A percentile compares a stretch with the other conserved stretches of the same genome.
Evolutionary conservation across 2,329 filamentous ascomycete species (phyloP).

Genomic region (Thielaviopsis populi): DNA sequence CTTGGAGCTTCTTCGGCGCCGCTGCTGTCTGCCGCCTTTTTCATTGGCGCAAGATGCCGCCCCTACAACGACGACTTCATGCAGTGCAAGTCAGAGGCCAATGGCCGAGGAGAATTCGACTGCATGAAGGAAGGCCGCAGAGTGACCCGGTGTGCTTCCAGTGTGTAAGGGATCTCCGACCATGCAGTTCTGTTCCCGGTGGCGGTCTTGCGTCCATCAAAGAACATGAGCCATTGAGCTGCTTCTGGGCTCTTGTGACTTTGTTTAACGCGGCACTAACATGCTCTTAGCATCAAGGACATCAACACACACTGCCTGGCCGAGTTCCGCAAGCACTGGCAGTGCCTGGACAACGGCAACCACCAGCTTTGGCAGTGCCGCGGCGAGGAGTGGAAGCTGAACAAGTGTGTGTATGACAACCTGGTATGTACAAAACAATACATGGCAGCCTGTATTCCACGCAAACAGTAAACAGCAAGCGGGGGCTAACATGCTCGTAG

Average conservation of each 20-base stretch:
- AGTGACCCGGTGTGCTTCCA: slow-evolving; percentile 89
- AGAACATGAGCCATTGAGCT: too few species aligned
- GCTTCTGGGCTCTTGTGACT: background rate
- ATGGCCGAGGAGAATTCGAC: slow-evolving; percentile 79
- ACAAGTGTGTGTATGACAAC: slow-evolving; percentile 92
- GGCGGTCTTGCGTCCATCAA: too few species aligned
- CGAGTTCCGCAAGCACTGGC: slow-evolving; percentile 87
- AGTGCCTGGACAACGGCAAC: slow-evolving; percentile 93
- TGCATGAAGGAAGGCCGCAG: slow-evolving; percentile 94
- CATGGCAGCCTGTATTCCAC: background rate
- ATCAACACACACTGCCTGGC: slow-evolving; percentile 89
- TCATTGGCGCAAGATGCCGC: slow-evolving; percentile 90
- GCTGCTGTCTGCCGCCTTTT: slow-evolving; percentile 81
- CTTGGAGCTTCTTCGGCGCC: slow-evolving; percentile 87
- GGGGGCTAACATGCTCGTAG: slow-evolving; percentile 28
- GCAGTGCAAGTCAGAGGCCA: slow-evolving; percentile 95
- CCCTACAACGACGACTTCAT: slow-evolving; percentile 98
- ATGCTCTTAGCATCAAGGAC: slow-evolving; percentile 58
- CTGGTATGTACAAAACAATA: slow-evolving; percentile 47
- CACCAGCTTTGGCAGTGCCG: slow-evolving; percentile 96
- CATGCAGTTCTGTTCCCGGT: too few species aligned
- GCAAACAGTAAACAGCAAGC: background rate
- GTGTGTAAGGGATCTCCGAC: slow-evolving; percentile 58
- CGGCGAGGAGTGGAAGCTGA: slow-evolving; percentile 72
- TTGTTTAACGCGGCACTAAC: background rate